Evolutionary conservation across 768 basidiomycete species (phyloP).

Genomic region (Auricularia sp.): DNA sequence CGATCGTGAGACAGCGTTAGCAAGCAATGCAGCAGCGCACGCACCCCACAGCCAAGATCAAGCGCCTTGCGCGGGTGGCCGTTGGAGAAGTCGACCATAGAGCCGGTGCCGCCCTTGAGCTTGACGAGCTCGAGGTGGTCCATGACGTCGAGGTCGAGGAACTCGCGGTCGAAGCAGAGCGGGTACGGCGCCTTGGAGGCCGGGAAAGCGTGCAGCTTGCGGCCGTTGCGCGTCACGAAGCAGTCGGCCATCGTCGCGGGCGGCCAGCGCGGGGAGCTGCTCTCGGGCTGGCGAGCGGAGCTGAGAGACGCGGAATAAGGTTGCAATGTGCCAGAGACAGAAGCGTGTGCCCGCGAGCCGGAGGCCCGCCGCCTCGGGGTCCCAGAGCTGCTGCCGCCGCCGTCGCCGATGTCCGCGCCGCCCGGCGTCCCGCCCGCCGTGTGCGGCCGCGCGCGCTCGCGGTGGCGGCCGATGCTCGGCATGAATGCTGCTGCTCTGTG

Average conservation of each 20-base stretch:
- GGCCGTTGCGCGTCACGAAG: slow-evolving; percentile 51
- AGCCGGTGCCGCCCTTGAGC: slow-evolving; percentile 41
- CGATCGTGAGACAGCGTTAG: background rate
- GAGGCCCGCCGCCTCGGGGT: no score
- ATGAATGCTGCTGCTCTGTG: no score
- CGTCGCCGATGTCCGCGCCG: no score
- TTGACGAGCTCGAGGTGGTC: slow-evolving; percentile 31
- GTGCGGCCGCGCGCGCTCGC: no score
- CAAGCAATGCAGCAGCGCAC: slow-evolving; percentile 15
- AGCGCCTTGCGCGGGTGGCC: slow-evolving; percentile 43
- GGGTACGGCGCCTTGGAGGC: slow-evolving; percentile 76
- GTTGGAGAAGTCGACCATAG: slow-evolving; percentile 47
- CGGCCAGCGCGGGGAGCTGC: background rate
- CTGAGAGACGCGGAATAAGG: no score
- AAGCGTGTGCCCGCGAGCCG: no score
- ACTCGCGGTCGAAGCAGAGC: slow-evolving; percentile 53
- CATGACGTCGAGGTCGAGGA: slow-evolving; percentile 42
- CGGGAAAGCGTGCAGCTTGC: slow-evolving; percentile 56
- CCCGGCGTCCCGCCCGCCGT: no score
- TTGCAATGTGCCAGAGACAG: no score
- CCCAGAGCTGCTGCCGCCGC: no score
- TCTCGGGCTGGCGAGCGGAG: background rate
- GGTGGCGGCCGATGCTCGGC: no score
- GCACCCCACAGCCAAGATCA: slow-evolving; percentile 67
- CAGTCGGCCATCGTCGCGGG: background rate